Conservation (phyloP, 345 rosid species). For the Stellera chamaejasme region DNA sequence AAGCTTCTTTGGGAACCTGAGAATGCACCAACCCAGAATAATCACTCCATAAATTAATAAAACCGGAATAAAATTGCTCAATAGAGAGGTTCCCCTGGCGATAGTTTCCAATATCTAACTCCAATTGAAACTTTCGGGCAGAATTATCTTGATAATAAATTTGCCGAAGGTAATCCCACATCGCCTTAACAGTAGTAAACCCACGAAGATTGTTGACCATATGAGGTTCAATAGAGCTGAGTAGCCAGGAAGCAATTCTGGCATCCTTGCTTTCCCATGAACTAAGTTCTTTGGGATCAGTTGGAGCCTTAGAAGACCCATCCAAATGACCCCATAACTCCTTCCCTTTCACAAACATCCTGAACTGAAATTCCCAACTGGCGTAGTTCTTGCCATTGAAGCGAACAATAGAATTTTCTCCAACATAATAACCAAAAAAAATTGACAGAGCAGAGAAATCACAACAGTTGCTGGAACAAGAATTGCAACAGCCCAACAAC, state of each 20-base stretch:
- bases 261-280: constrained; percentile 10
- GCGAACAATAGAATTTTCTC: neutral
- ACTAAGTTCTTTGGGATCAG: constrained; percentile 4
- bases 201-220: constrained; percentile 9
- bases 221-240: constrained; percentile 3
- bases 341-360: constrained; percentile 6
- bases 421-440: neutral
- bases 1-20: neutral
- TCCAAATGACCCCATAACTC: constrained; percentile 7
- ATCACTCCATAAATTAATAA: neutral
- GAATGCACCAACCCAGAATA: neutral
- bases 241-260: constrained; percentile 7
- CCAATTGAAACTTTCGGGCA: neutral
- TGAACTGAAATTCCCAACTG: constrained; percentile 2
- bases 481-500: no score
- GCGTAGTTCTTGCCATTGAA: constrained; percentile 4
- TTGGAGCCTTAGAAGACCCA: constrained; percentile 1
- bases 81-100: neutral
- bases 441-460: no score
- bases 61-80: neutral
- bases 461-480: no score
- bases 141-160: neutral
- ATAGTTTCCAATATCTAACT: neutral
- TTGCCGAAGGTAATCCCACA: constrained; percentile 12
- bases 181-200: constrained; percentile 3